phyloP scores from a whole-genome alignment of 257 asterid species.

The Solanum piurae region DNA sequence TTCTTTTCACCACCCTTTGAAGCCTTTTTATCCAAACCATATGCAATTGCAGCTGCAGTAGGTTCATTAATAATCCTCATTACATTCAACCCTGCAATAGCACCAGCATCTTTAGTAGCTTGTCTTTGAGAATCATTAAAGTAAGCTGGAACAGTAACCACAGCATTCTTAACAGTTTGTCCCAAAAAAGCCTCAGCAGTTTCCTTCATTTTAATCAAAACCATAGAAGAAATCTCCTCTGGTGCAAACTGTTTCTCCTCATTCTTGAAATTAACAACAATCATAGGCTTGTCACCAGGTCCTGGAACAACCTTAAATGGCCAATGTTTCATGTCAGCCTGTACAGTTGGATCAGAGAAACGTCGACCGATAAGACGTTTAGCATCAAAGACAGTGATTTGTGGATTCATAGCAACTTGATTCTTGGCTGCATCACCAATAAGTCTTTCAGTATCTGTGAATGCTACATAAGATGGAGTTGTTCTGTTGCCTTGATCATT shows the following conservation, averaged over 20 bases:
- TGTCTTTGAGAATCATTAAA: not conserved
- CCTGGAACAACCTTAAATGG: not conserved
- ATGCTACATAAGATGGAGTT: not conserved
- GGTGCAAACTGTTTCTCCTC: not conserved
- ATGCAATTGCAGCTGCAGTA: conserved; percentile 5
- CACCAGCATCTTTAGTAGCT: not conserved
- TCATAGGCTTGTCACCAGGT: not conserved
- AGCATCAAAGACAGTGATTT: not conserved
- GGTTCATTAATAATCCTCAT: not conserved
- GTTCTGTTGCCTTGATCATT: not conserved
- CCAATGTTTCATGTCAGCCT: not conserved
- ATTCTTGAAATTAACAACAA: not conserved
- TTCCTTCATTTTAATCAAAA: not conserved
- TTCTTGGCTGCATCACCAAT: not conserved
- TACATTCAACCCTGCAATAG: not conserved
- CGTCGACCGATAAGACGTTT: not conserved
- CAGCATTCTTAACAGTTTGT: not conserved
- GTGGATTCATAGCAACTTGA: not conserved
- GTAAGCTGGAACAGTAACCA: not conserved
- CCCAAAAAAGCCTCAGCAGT: not conserved
- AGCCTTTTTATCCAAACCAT: not conserved
- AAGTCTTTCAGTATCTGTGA: not conserved
- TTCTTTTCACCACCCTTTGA: not conserved
- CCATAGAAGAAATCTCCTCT: not conserved
- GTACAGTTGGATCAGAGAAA: not conserved